A percentile compares a stretch with the other conserved stretches of the same genome.
Conservation (phyloP, 371 early-diverging fungal genomes). For the Mucor circinelloides region DNA sequence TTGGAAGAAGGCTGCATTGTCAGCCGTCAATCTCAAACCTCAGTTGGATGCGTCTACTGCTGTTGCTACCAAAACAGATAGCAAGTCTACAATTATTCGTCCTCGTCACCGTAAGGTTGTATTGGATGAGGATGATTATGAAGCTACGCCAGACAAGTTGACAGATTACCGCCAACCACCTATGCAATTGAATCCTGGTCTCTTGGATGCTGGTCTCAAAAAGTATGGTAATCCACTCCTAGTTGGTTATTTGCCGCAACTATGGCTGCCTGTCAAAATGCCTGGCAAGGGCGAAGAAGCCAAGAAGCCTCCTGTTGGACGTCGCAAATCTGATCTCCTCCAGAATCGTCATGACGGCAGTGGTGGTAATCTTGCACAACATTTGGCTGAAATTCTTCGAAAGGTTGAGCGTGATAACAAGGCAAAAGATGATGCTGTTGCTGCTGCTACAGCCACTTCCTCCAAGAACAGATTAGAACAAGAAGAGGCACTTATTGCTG, state of each 20-base stretch:
- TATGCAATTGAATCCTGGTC: slow-evolving; percentile 70
- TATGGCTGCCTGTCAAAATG: slow-evolving; percentile 71
- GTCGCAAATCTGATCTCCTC: slow-evolving; percentile 7
- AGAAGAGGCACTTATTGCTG: neutral
- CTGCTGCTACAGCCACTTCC: neutral
- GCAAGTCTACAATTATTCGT: neutral
- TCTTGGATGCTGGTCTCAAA: slow-evolving; percentile 72
- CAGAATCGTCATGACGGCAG: slow-evolving; percentile 1
- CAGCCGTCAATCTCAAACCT: slow-evolving; percentile 15
- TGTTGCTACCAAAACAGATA: neutral
- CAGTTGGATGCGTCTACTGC: too few relatives aligned
- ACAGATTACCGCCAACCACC: slow-evolving; percentile 75
- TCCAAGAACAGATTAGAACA: neutral
- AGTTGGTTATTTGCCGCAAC: slow-evolving; percentile 68
- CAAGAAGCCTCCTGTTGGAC: neutral
- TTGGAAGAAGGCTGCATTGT: slow-evolving; percentile 31
- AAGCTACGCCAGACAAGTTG: slow-evolving; percentile 53
- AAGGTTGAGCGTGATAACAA: slow-evolving; percentile 25
- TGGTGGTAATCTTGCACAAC: slow-evolving; percentile 22
- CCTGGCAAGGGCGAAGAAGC: slow-evolving; percentile 18
- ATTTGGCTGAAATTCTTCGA: slow-evolving; percentile 31
- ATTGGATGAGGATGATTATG: slow-evolving; percentile 72
- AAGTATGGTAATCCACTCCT: slow-evolving; percentile 70
- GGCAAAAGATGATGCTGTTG: neutral
- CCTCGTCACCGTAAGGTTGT: slow-evolving; percentile 22